Percentiles rank a stretch among this genome's conserved stretches.
These are phyloP conservation scores for Zelopaecilomyces penicillatus DNA, from an alignment of 2,329 filamentous ascomycete species.

Conservation along the genomic window DNA sequence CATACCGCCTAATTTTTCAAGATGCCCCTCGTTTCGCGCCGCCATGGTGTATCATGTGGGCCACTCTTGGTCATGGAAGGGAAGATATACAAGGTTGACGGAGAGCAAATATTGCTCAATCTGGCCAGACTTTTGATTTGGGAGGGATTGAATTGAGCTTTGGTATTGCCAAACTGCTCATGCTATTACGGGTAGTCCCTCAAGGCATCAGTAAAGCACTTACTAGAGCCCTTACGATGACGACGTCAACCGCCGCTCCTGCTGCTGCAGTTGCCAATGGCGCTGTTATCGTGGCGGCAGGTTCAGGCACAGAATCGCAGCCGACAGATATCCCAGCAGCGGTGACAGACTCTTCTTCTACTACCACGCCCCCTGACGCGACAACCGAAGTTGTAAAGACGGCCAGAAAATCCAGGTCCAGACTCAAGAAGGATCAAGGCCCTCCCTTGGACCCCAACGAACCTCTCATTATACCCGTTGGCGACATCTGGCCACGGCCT, in stretches of 20 bases:
- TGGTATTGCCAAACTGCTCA: constrained; percentile 1
- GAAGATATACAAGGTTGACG: too few species aligned
- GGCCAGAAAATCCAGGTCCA: too few species aligned
- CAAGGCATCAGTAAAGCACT: constrained; percentile 9
- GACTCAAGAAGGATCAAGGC: constrained; percentile 1
- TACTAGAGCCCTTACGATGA: constrained; percentile 10
- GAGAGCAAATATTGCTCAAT: too few species aligned
- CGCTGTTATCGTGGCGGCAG: neutral
- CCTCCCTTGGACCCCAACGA: constrained; percentile 13
- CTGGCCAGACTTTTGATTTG: too few species aligned
- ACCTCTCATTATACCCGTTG: constrained; percentile 24
- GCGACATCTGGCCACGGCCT: constrained; percentile 47
- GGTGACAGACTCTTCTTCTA: too few species aligned
- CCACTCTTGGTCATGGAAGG: neutral
- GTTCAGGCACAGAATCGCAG: too few species aligned
- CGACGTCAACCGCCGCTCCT: constrained; percentile 1
- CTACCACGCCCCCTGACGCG: too few species aligned
- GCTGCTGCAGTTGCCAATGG: neutral
- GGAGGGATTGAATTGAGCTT: too few species aligned
- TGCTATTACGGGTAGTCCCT: constrained; percentile 11
- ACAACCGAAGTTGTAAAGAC: too few species aligned
- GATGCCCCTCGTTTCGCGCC: constrained; percentile 6
- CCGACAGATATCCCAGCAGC: too few species aligned
- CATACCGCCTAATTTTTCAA: constrained; percentile 20
- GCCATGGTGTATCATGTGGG: neutral